Percentiles rank a stretch among this genome's conserved stretches.
Evolutionary conservation across 305 asterid species (phyloP).

Genomic region (Ruellia speciosa): DNA sequence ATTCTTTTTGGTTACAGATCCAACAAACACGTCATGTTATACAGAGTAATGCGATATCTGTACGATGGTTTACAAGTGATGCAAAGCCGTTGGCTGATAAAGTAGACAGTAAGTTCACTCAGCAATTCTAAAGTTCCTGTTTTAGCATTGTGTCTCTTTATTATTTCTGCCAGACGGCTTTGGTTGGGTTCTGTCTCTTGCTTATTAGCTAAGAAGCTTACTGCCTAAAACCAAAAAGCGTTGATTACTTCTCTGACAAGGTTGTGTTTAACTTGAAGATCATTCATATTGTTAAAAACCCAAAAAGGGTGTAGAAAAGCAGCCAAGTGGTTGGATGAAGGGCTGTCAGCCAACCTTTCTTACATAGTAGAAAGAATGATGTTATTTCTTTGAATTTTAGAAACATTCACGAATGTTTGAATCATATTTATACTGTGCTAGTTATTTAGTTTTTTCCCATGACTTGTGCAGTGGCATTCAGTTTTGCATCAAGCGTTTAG

Average conservation of each 20-base stretch:
- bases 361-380: neutral
- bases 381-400: neutral
- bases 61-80: slow-evolving; percentile 49
- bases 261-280: slow-evolving; percentile 6
- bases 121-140: neutral
- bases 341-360: neutral
- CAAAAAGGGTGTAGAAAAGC: neutral
- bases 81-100: slow-evolving; percentile 38
- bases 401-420: neutral
- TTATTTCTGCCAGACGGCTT: slow-evolving; percentile 6
- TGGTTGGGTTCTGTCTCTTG: slow-evolving; percentile 2
- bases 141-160: slow-evolving; percentile 5
- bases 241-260: neutral
- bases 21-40: slow-evolving; percentile 38
- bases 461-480: neutral
- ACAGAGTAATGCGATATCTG: slow-evolving; percentile 38
- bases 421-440: neutral
- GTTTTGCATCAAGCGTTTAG: neutral
- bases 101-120: slow-evolving; percentile 43
- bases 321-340: neutral
- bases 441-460: neutral
- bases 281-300: neutral
- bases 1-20: slow-evolving; percentile 46
- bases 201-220: too few relatives aligned
- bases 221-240: too few relatives aligned